Evolutionary conservation across 148 eudicot species (phyloP).

Genomic region (Euryodendron excelsum): DNA sequence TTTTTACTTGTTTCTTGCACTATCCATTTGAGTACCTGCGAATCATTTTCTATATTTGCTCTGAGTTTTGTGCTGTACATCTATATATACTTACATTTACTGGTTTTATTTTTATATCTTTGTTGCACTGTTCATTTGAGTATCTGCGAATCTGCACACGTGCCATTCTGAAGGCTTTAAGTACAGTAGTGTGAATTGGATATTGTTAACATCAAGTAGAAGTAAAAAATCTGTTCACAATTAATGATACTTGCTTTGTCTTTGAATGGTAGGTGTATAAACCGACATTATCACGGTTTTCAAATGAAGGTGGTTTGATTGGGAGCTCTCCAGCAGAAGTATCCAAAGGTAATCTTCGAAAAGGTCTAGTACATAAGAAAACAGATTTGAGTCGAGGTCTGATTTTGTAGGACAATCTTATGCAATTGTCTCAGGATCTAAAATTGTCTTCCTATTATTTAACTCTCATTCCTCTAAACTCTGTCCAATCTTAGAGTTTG

Average conservation of each 20-base stretch:
- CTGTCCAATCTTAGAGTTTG: not conserved
- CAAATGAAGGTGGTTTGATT: slow-evolving; percentile 71
- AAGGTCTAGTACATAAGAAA: not conserved
- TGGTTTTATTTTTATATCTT: not conserved
- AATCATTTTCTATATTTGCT: not conserved
- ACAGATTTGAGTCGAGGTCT: not conserved
- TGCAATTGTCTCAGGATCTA: not conserved
- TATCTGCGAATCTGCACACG: not conserved
- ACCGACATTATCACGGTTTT: slow-evolving; percentile 74
- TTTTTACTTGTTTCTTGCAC: not conserved
- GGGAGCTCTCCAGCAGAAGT: slow-evolving; percentile 84
- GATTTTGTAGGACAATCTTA: slow-evolving; percentile 4
- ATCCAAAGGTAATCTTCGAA: slow-evolving; percentile 57
- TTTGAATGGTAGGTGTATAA: slow-evolving; percentile 65
- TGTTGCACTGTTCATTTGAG: not conserved
- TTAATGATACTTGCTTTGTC: slow-evolving; percentile 14
- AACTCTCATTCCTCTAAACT: not conserved
- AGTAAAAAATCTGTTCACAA: not conserved
- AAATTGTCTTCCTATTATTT: not conserved
- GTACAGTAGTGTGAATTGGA: not conserved
- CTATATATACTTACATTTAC: not conserved
- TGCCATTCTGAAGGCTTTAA: not conserved
- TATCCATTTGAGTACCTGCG: not conserved
- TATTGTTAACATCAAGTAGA: not conserved
- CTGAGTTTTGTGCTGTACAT: slow-evolving; percentile 11